A percentile compares a stretch with the other conserved stretches of the same genome.
phyloP scores from a whole-genome alignment of 177 flowering plant species.

The Vitis hybrid region DNA sequence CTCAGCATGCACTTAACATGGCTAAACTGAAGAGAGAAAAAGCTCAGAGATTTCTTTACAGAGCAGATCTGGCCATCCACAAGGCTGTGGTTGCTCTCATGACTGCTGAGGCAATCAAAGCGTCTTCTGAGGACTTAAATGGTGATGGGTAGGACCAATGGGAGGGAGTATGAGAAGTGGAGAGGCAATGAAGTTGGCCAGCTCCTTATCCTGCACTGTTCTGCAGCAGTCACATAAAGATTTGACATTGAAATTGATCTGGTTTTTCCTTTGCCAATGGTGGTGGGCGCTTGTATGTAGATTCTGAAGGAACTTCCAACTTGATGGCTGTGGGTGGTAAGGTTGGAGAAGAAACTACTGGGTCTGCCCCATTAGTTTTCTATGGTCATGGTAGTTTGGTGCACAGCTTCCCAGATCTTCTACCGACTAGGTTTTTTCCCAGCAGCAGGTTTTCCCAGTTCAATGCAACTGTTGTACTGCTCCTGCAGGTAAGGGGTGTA shows the following conservation, averaged over 20 bases:
- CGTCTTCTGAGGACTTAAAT: conserved; percentile 36
- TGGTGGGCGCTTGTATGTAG: conserved; percentile 7
- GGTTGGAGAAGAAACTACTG: conserved; percentile 3
- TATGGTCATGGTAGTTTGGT: conserved; percentile 20
- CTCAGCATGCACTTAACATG: conserved; percentile 65
- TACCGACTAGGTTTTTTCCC: conserved; percentile 13
- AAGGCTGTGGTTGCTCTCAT: conserved; percentile 84
- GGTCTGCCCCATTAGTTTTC: conserved; percentile 8
- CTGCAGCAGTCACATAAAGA: not conserved
- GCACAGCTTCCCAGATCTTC: conserved; percentile 6
- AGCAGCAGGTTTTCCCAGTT: conserved; percentile 27
- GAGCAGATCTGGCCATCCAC: conserved; percentile 86
- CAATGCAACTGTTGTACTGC: conserved; percentile 20
- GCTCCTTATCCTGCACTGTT: conserved; percentile 3
- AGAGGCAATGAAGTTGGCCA: conserved; percentile 1
- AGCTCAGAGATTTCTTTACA: conserved; percentile 71
- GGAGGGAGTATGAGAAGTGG: not conserved
- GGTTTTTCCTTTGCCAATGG: conserved; percentile 13
- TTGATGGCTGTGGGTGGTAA: conserved; percentile 5
- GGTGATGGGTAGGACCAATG: conserved; percentile 30
- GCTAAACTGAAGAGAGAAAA: conserved; percentile 80
- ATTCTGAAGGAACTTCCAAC: conserved; percentile 19
- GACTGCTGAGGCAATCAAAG: conserved; percentile 83
- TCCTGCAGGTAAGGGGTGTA: conserved; percentile 31
- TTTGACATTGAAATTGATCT: conserved; percentile 10